These are phyloP conservation scores for Cercospora brassicicola DNA, from an alignment of 2,329 filamentous ascomycete genomes.

Conservation along the genomic window DNA sequence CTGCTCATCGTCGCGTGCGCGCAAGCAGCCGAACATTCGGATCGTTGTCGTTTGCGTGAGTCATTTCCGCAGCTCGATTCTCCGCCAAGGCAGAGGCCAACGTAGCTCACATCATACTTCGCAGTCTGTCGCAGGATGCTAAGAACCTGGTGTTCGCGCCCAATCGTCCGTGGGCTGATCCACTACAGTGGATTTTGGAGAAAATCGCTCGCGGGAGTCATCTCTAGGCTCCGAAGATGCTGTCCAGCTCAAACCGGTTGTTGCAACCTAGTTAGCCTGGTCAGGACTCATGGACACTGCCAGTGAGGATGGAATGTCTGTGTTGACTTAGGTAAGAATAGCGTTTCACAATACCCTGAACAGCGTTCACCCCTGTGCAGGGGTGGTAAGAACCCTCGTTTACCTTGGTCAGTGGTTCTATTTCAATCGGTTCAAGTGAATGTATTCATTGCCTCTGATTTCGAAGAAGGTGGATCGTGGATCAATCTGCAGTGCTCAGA, in stretches of 20 bases:
- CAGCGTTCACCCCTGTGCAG: constrained; percentile 15
- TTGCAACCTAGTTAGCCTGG: constrained; percentile 4
- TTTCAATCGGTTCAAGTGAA: constrained; percentile 1
- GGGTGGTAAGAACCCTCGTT: constrained; percentile 4
- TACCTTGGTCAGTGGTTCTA: neutral
- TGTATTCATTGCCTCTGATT: neutral
- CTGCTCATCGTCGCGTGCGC: neutral
- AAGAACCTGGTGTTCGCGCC: neutral
- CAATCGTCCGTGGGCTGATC: constrained; percentile 10
- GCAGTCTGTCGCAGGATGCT: neutral
- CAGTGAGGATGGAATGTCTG: neutral
- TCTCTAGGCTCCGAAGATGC: constrained; percentile 13
- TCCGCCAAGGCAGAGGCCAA: neutral
- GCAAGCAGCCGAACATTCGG: neutral
- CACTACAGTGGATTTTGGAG: constrained; percentile 1
- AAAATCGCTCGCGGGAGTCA: constrained; percentile 11
- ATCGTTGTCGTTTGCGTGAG: neutral
- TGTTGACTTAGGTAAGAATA: constrained; percentile 19
- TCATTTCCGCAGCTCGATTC: neutral
- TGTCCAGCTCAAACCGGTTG: constrained; percentile 12
- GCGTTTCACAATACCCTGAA: constrained; percentile 14
- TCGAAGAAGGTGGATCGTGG: neutral
- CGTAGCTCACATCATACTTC: neutral
- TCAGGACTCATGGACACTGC: neutral
- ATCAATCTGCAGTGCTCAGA: neutral